Evolutionary conservation across 306 rosid genomes (phyloP), one percentile per base, ranked within the genome.

Genomic region (Begonia fuchsioides): DNA sequence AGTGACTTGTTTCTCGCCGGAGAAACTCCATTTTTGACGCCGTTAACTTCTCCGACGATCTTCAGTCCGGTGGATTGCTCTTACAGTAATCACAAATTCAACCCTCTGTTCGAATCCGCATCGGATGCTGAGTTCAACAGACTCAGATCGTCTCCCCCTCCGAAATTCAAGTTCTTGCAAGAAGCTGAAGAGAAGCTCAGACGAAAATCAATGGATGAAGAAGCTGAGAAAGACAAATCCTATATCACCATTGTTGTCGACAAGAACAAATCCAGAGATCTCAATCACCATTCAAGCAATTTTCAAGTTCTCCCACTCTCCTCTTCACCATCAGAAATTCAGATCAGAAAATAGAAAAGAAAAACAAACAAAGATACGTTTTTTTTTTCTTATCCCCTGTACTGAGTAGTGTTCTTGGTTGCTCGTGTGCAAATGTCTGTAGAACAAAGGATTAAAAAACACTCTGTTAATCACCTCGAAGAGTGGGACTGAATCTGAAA

Each of bases 21-120:
- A 39, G 97, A 90, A 48, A 90, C 98, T 54, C 98, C 98, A 38
- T 85, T 74, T 51, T 50, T 90, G 73, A 90, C 98, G 0, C 98
- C 98, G 13, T 43, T 63, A 49, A 74, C 87, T 4, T 90, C 98
- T 32, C 98, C 97, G 59, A 49, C 78, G 5, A 72, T 79, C 40
- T 75, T 81, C 74, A 76, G 85, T 67, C 87, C 93, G 26, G 41
- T 63, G 9, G 68, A 74, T 18, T 65, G 80, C 1, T 47, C 14
- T 3, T 50, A 58, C 32, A 71, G 54, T 47, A 79, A 77, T 5
- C 66, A 48, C 15, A 93, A 93, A 58, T 78, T 81, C 82, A 83
- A 65, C 52, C 83, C 86, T 53, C 90, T 72, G 13, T 76, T 76
- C 50, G 95, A 88, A 61, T 76, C 95, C 56, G 53, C 56, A 59